These are phyloP conservation scores for Lippia alba DNA, from an alignment of 305 asterid genomes.

Conservation along the genomic window DNA sequence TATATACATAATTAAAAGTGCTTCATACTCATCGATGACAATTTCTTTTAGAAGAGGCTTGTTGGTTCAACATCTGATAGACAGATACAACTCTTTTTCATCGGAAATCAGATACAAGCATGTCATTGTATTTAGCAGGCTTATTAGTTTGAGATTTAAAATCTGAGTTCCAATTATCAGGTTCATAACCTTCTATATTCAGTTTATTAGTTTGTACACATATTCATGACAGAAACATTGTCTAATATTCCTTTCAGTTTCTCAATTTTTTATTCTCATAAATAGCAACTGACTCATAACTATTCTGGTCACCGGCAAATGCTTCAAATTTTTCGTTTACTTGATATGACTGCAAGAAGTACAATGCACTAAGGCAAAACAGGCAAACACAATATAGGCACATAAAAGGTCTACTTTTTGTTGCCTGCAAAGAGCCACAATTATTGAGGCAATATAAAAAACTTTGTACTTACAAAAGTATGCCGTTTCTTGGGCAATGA, in stretches of 20 bases:
- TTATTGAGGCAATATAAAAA: constrained; percentile 21
- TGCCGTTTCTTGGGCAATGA: constrained; percentile 55
- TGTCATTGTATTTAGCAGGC: not conserved
- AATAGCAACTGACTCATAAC: not conserved
- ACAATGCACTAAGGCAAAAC: constrained; percentile 10
- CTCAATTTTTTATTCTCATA: not conserved
- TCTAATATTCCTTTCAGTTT: not conserved
- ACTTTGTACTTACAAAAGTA: constrained; percentile 61
- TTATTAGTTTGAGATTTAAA: not conserved
- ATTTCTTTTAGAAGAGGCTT: not conserved
- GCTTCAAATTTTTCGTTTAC: not conserved
- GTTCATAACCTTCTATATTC: not conserved
- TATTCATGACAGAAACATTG: constrained; percentile 12
- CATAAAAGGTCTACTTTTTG: not conserved
- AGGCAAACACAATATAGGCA: not conserved
- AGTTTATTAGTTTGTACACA: constrained; percentile 2
- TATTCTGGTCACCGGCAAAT: not conserved
- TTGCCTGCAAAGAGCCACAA: constrained; percentile 1
- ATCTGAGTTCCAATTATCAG: not conserved
- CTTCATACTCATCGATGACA: too few relatives aligned
- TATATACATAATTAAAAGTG: too few relatives aligned
- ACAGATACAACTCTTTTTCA: too few relatives aligned
- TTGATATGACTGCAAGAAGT: constrained; percentile 11
- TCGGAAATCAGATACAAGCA: not conserved
- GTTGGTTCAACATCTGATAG: not conserved